Conservation (phyloP, 176 grass and related monocot genomes). For the Zoysia japonica region DNA sequence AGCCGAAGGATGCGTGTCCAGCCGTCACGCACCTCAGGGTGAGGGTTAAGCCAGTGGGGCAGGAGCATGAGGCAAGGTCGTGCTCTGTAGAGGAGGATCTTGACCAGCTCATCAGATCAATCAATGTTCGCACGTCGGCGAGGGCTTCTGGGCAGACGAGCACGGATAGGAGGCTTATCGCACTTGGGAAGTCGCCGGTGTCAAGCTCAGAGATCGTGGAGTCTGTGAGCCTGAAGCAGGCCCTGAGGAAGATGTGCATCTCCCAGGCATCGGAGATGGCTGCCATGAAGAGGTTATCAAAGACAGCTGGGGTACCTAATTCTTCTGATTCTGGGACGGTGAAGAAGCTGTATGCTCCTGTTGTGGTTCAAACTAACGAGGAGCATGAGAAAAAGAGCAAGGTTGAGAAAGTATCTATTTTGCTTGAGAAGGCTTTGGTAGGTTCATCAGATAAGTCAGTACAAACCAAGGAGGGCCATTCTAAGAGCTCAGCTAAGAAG, state of each 20-base stretch:
- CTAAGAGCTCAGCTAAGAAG: constrained; percentile 47
- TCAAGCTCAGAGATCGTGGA: constrained; percentile 85
- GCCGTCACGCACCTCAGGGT: constrained; percentile 60
- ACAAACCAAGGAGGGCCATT: constrained; percentile 30
- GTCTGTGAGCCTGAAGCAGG: constrained; percentile 86
- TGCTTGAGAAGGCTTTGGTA: constrained; percentile 48
- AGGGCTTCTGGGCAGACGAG: constrained; percentile 64
- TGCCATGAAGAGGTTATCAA: constrained; percentile 73
- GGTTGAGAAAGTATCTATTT: constrained; percentile 45
- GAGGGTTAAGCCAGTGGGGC: constrained; percentile 64
- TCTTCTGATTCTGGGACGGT: constrained; percentile 57
- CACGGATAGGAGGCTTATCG: constrained; percentile 58
- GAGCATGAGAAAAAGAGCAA: constrained; percentile 45
- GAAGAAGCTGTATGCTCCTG: constrained; percentile 67
- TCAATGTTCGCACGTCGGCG: constrained; percentile 60
- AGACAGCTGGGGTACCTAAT: constrained; percentile 34
- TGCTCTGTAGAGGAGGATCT: constrained; percentile 75
- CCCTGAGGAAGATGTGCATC: constrained; percentile 92
- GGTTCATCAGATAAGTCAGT: constrained; percentile 42
- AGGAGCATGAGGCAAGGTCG: constrained; percentile 38
- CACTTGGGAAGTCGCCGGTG: constrained; percentile 54
- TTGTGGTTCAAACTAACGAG: constrained; percentile 47
- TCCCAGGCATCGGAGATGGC: constrained; percentile 99
- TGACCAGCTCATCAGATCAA: constrained; percentile 66
- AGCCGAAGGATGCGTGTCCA: constrained; percentile 39